A percentile compares a stretch with the other conserved stretches of the same genome.
Evolutionary conservation across 2,329 filamentous ascomycete genomes (phyloP).

Genomic region (Amauroascus verrucosus): DNA sequence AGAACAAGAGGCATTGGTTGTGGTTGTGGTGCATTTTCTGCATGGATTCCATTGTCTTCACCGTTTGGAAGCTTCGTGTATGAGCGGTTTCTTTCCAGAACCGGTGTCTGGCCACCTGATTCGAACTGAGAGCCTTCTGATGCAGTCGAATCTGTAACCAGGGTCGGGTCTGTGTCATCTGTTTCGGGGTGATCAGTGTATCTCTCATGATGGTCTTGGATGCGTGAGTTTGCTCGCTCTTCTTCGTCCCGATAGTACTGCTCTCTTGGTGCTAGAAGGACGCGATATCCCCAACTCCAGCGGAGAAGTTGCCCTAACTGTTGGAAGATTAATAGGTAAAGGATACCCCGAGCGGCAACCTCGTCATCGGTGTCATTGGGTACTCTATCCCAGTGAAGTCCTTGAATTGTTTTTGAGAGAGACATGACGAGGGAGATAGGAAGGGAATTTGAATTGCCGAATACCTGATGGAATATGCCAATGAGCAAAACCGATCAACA

Average conservation of each 20-base stretch:
- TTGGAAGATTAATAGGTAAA: conserved; percentile 95
- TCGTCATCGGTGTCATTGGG: conserved; percentile 91
- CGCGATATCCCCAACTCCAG: conserved; percentile 97
- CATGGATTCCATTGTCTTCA: neutral
- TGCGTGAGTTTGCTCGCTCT: conserved; percentile 25
- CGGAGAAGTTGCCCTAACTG: conserved; percentile 89
- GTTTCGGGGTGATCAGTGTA: conserved; percentile 33
- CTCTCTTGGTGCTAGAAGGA: conserved; percentile 77
- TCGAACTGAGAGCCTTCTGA: conserved; percentile 21
- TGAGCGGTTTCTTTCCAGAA: conserved; percentile 26
- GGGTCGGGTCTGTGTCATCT: conserved; percentile 20
- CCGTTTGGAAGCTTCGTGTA: conserved; percentile 24
- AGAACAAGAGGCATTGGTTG: conserved; percentile 1
- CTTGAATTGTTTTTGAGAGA: conserved; percentile 79
- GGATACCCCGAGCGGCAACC: conserved; percentile 82
- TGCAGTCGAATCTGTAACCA: conserved; percentile 18
- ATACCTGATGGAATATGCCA: conserved; percentile 49
- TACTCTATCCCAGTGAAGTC: conserved; percentile 86
- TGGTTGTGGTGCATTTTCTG: neutral
- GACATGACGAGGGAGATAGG: conserved; percentile 94
- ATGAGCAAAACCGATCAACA: neutral
- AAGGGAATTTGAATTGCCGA: conserved; percentile 95
- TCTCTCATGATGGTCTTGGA: conserved; percentile 32
- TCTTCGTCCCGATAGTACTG: conserved; percentile 38
- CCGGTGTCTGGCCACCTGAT: conserved; percentile 35